phyloP scores from a whole-genome alignment of 805 yeast species.

The Candida stauntonica region DNA sequence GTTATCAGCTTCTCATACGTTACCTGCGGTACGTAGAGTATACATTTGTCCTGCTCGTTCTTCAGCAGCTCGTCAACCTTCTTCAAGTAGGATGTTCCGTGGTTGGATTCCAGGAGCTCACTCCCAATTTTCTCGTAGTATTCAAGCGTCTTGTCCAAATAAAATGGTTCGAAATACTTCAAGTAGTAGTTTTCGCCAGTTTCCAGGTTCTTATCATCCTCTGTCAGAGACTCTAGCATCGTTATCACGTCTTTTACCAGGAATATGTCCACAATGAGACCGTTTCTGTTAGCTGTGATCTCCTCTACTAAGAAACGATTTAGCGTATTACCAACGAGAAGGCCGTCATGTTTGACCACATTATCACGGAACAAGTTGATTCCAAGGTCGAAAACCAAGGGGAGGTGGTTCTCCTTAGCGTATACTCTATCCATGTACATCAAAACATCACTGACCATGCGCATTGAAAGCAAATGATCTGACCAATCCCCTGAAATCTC shows the following conservation, averaged over 20 bases:
- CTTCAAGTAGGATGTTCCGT: slow-evolving; percentile 54
- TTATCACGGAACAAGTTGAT: slow-evolving; percentile 59
- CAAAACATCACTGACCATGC: slow-evolving; percentile 76
- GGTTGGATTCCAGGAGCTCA: slow-evolving; percentile 37
- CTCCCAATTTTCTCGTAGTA: slow-evolving; percentile 49
- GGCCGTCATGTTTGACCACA: slow-evolving; percentile 46
- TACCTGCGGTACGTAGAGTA: slow-evolving; percentile 47
- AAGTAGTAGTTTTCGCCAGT: slow-evolving; percentile 59
- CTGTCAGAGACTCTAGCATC: slow-evolving; percentile 68
- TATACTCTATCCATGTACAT: slow-evolving; percentile 86
- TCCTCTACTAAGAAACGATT: slow-evolving; percentile 49
- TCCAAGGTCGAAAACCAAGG: slow-evolving; percentile 70
- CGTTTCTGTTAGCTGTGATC: slow-evolving; percentile 52
- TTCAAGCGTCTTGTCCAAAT: slow-evolving; percentile 48
- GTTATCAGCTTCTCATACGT: slow-evolving; percentile 51
- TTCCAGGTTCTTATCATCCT: slow-evolving; percentile 33
- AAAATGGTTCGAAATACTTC: slow-evolving; percentile 60
- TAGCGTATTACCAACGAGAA: slow-evolving; percentile 47
- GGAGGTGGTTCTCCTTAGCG: slow-evolving; percentile 61
- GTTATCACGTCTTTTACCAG: slow-evolving; percentile 55
- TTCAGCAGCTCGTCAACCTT: slow-evolving; percentile 48
- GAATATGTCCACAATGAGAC: slow-evolving; percentile 51
- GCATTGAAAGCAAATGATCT: slow-evolving; percentile 66
- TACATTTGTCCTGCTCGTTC: slow-evolving; percentile 58
- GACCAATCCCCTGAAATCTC: slow-evolving; percentile 49